Percentiles rank a stretch among this genome's conserved stretches.
Conservation (phyloP, 768 basidiomycete species). For the Serendipita indica region DNA sequence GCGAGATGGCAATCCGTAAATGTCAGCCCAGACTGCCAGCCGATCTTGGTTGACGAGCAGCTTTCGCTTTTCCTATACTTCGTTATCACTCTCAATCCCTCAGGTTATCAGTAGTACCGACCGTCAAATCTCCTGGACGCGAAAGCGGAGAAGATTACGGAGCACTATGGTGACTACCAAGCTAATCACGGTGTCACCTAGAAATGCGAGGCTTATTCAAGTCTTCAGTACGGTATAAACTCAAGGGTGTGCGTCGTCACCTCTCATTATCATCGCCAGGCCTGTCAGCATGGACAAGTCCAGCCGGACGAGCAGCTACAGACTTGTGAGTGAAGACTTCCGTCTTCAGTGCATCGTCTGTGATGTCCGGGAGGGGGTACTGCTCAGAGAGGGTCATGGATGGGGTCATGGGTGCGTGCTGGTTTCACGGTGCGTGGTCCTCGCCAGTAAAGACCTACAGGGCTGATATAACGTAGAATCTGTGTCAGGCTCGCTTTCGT, state of each 20-base stretch:
- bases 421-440: not conserved
- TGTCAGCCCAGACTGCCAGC: not conserved
- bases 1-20: not conserved
- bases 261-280: not conserved
- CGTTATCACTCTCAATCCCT: not conserved
- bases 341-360: not conserved
- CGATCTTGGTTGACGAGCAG: not conserved
- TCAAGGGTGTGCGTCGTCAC: not conserved
- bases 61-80: not conserved
- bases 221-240: not conserved
- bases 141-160: not conserved
- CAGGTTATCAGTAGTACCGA: not conserved
- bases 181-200: not conserved
- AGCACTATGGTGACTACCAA: not conserved
- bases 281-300: not conserved
- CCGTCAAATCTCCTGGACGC: not conserved
- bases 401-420: not conserved
- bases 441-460: too few relatives aligned
- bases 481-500: too few relatives aligned
- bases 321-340: constrained; percentile 1
- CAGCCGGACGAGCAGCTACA: not conserved
- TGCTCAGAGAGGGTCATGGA: not conserved
- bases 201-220: not conserved
- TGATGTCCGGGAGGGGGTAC: not conserved
- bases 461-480: too few relatives aligned